phyloP scores from a whole-genome alignment of 768 basidiomycete genomes.

The Calocera cornea region DNA sequence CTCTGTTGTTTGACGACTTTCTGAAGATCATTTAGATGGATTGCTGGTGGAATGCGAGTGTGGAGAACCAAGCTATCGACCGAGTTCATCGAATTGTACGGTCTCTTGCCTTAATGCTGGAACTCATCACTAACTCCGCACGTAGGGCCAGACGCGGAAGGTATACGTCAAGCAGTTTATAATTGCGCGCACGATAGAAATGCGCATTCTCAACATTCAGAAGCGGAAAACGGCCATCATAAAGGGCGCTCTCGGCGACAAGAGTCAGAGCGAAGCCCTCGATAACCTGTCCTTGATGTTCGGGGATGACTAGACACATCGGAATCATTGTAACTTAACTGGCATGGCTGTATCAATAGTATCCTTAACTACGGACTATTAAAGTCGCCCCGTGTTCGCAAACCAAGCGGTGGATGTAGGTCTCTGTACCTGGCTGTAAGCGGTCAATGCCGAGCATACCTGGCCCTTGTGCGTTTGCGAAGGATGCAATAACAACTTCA shows the following conservation, averaged over 20 bases:
- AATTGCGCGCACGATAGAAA: slow-evolving; percentile 61
- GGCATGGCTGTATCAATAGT: not conserved
- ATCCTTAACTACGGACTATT: too few species aligned
- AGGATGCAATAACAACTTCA: too few species aligned
- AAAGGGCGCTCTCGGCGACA: slow-evolving; percentile 66
- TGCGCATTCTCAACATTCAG: slow-evolving; percentile 67
- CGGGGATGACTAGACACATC: slow-evolving; percentile 27
- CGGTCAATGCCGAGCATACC: too few species aligned
- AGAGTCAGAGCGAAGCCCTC: slow-evolving; percentile 31
- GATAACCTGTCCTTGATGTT: slow-evolving; percentile 76
- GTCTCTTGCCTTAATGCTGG: not conserved
- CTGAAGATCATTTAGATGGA: slow-evolving; percentile 48
- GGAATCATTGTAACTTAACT: not conserved
- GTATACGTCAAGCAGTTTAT: slow-evolving; percentile 80
- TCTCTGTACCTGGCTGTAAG: too few species aligned
- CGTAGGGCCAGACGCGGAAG: slow-evolving; percentile 59
- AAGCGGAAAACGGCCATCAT: slow-evolving; percentile 77
- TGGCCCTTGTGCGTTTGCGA: too few species aligned
- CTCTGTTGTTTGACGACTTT: not conserved
- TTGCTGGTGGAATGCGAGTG: slow-evolving; percentile 83
- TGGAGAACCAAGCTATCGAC: slow-evolving; percentile 78
- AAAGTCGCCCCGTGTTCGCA: too few species aligned
- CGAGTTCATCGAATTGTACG: slow-evolving; percentile 28
- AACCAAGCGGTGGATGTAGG: too few species aligned
- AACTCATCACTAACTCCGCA: not conserved